These are phyloP conservation scores for Trifolium subterraneum DNA, from an alignment of 306 rosid genomes.

Conservation along the genomic window DNA sequence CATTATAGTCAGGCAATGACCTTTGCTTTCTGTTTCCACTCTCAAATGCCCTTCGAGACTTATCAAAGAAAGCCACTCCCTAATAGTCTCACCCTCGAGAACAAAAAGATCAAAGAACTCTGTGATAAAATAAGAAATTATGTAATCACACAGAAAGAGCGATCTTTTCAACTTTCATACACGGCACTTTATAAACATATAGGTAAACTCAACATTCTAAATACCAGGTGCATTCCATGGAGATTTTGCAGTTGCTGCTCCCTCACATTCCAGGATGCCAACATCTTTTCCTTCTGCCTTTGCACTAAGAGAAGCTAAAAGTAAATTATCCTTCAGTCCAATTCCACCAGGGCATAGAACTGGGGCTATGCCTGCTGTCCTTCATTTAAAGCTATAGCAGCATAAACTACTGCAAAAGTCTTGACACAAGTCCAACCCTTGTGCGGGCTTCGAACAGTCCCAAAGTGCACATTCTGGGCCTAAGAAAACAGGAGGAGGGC, in stretches of 20 bases:
- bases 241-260: no score
- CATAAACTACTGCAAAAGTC: constrained; percentile 94
- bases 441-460: constrained; percentile 84
- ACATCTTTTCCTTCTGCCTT: constrained; percentile 89
- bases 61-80: constrained; percentile 98
- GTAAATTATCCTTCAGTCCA: constrained; percentile 82
- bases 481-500: constrained; percentile 83
- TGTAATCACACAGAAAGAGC: no score
- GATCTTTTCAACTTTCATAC: no score
- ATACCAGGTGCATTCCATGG: constrained; percentile 98
- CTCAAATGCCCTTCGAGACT: constrained; percentile 96
- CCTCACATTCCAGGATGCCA: no score
- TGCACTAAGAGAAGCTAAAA: constrained; percentile 85
- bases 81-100: constrained; percentile 82
- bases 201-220: neutral
- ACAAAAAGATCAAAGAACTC: constrained; percentile 88
- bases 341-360: constrained; percentile 93
- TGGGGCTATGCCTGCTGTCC: no score
- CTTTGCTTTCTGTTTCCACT: constrained; percentile 98
- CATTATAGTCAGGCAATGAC: constrained; percentile 90
- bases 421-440: constrained; percentile 75
- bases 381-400: no score
- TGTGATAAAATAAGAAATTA: constrained; percentile 35
- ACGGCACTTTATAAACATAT: no score
- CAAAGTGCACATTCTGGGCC: constrained; percentile 97